Conservation (phyloP, 495 filamentous ascomycete genomes). For the Aspergillus taichungensis region DNA sequence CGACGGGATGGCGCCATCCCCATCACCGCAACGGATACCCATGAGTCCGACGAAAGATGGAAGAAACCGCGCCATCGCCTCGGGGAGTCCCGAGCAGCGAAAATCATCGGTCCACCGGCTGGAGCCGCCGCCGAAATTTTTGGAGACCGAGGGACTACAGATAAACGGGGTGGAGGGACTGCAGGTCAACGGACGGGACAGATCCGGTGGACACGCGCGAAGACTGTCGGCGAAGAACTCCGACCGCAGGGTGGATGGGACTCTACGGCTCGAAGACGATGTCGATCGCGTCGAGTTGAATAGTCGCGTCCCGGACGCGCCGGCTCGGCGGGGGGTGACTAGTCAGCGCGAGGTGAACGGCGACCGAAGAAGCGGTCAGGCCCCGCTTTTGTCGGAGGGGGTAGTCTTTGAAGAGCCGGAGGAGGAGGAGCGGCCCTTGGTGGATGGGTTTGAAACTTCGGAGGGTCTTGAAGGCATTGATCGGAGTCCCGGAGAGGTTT, state of each 20-base stretch:
- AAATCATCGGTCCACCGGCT: too few relatives aligned
- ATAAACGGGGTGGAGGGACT: too few relatives aligned
- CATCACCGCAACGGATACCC: too few relatives aligned
- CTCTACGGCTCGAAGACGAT: neutral
- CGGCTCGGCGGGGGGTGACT: neutral
- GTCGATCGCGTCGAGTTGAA: neutral
- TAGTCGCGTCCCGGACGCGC: neutral
- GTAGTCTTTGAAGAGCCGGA: conserved; percentile 13
- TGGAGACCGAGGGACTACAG: too few relatives aligned
- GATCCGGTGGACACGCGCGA: too few relatives aligned
- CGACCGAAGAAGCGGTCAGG: conserved; percentile 10
- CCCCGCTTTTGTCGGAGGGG: conserved; percentile 9
- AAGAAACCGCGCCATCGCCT: too few relatives aligned
- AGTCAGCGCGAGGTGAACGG: conserved; percentile 2
- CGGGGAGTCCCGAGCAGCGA: too few relatives aligned
- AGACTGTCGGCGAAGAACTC: too few relatives aligned
- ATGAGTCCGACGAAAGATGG: too few relatives aligned
- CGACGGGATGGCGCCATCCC: too few relatives aligned
- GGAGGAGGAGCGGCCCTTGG: conserved; percentile 5
- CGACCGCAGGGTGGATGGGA: neutral
- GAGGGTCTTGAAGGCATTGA: conserved; percentile 6
- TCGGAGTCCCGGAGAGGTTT: conserved; percentile 8
- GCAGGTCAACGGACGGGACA: too few relatives aligned
- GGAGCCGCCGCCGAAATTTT: too few relatives aligned
- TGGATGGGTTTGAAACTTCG: conserved; percentile 14